Evolutionary conservation across 306 rosid genomes (phyloP).

Genomic region (Cotoneaster glaucophyllus): DNA sequence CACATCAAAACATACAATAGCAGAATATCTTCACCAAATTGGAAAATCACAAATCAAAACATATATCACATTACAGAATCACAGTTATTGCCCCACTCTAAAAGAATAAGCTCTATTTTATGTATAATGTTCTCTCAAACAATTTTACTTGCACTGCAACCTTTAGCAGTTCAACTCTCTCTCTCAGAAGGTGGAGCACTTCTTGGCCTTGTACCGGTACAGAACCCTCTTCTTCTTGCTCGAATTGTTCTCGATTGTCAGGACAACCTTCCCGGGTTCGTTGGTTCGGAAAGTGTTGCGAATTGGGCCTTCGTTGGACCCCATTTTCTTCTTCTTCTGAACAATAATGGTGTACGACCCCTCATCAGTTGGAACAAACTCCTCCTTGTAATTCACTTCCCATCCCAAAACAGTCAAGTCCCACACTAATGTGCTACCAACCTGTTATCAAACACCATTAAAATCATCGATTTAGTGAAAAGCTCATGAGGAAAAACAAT

Average conservation of each 20-base stretch:
- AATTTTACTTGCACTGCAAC: not conserved
- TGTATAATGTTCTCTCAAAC: not conserved
- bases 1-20: too few species aligned
- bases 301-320: conserved; percentile 24
- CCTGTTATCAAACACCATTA: conserved; percentile 1
- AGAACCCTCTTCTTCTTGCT: conserved; percentile 39
- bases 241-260: conserved; percentile 26
- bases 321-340: conserved; percentile 38
- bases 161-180: not conserved
- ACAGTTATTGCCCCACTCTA: not conserved
- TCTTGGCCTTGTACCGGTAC: conserved; percentile 38
- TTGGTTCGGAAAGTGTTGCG: conserved; percentile 32
- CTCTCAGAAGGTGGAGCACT: conserved; percentile 12
- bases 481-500: not conserved
- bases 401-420: conserved; percentile 34
- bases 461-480: not conserved
- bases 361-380: conserved; percentile 32
- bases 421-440: conserved; percentile 22
- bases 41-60: not conserved
- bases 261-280: conserved; percentile 39
- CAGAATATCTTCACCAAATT: conserved; percentile 12
- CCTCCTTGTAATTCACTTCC: conserved; percentile 43
- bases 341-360: conserved; percentile 43
- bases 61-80: conserved; percentile 11
- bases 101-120: conserved; percentile 6